These are phyloP conservation scores for Trichoderma polysporum DNA, from an alignment of 2,329 filamentous ascomycete genomes.

Conservation along the genomic window DNA sequence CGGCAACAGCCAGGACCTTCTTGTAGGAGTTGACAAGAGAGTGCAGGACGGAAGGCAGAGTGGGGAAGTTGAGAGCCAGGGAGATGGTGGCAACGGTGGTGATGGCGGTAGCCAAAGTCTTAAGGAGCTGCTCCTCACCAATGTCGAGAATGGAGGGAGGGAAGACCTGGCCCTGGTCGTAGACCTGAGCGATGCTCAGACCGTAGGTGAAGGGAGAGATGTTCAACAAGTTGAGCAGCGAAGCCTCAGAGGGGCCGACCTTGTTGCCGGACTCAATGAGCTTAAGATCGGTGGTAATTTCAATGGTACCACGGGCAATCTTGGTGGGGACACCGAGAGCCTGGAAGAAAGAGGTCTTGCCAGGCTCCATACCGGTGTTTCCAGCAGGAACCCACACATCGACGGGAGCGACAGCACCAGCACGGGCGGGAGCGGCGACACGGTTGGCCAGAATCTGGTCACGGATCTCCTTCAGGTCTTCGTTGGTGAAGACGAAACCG, in stretches of 20 bases:
- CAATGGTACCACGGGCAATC: conserved; percentile 99
- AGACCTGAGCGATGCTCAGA: conserved; percentile 94
- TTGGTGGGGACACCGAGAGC: conserved; percentile 99
- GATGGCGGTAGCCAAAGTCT: conserved; percentile 77
- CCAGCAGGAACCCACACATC: conserved; percentile 96
- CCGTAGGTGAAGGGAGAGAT: conserved; percentile 99
- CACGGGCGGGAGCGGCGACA: conserved; percentile 96
- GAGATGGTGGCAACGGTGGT: conserved; percentile 86
- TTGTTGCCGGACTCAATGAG: conserved; percentile 89
- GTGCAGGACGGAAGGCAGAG: conserved; percentile 93
- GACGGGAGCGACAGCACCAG: conserved; percentile 88
- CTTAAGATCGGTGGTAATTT: conserved; percentile 98
- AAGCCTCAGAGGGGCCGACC: conserved; percentile 98
- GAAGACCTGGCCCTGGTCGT: conserved; percentile 96
- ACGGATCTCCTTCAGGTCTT: conserved; percentile 86
- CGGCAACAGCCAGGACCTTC: conserved; percentile 85
- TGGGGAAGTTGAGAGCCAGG: conserved; percentile 91
- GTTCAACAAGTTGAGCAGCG: conserved; percentile 99
- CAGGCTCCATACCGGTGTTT: conserved; percentile 99
- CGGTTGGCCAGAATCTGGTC: conserved; percentile 96
- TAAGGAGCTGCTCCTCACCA: conserved; percentile 89
- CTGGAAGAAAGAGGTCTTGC: conserved; percentile 99
- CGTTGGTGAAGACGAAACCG: conserved; percentile 99
- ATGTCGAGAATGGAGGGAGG: conserved; percentile 84
- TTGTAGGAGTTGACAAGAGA: conserved; percentile 97